These are phyloP conservation scores for Dendrobium catenatum DNA, from an alignment of 106 monocot genomes.

Conservation along the genomic window DNA sequence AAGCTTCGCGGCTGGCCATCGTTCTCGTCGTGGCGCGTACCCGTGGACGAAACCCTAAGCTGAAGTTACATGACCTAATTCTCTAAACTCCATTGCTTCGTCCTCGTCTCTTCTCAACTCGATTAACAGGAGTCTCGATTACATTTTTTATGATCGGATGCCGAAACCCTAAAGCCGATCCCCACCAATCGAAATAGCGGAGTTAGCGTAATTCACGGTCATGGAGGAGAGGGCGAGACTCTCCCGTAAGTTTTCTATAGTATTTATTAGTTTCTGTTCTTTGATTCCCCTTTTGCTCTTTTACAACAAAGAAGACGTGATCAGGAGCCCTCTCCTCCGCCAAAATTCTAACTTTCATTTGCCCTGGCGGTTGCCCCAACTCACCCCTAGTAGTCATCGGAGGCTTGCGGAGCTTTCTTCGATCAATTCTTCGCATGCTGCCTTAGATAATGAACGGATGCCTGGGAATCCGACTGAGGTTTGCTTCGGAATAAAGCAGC, in stretches of 20 bases:
- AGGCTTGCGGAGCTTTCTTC: slow-evolving; percentile 32
- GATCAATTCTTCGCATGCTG: slow-evolving; percentile 18
- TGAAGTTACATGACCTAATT: not conserved
- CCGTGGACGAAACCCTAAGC: not conserved
- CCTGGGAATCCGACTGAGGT: slow-evolving; percentile 31
- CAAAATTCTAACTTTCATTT: slow-evolving; percentile 8
- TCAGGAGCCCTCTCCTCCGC: slow-evolving; percentile 19
- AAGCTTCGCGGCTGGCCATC: slow-evolving; percentile 7
- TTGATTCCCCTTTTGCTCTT: slow-evolving; percentile 44
- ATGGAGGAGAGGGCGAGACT: slow-evolving; percentile 11
- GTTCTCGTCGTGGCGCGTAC: not conserved
- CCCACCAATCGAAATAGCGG: not conserved
- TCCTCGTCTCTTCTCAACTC: not conserved
- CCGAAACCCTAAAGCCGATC: not conserved
- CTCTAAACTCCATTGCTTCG: not conserved
- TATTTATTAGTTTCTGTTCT: slow-evolving; percentile 23
- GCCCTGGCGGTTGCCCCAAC: not conserved
- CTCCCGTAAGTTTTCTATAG: slow-evolving; percentile 12
- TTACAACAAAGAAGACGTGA: slow-evolving; percentile 27
- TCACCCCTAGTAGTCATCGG: slow-evolving; percentile 10
- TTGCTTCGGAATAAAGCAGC: slow-evolving; percentile 41
- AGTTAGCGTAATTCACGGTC: not conserved
- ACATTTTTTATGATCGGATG: not conserved
- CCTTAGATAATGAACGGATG: slow-evolving; percentile 8
- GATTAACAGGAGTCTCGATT: not conserved